Evolutionary conservation across 2,329 filamentous ascomycete species (phyloP), one percentile per base, ranked within the genome.

Genomic region (Beauveria sp.): DNA sequence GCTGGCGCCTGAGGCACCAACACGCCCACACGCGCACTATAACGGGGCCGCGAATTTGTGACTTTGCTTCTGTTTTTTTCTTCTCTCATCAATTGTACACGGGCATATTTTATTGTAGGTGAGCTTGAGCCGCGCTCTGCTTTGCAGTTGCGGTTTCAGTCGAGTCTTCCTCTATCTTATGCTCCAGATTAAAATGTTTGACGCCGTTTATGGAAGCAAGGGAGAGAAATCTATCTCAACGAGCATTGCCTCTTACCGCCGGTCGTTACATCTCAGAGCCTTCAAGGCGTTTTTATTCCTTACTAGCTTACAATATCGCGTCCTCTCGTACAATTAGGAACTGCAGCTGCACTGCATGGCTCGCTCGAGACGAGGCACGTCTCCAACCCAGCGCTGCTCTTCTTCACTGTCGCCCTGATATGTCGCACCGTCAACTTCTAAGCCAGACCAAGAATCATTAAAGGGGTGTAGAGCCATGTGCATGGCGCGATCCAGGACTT

Each of bases 331-430:
- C 34, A n/a, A 44, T 26, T 79, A 96, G 26, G 93, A 97, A 72
- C 91, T 96, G 75, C 94, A 99, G 71, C 91, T 96, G 73, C 94
- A 97, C 78, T 97, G 93, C 84, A 96, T 86, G 40, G 89, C 90
- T 66, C 91, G 84, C 74, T 87, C 85, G 51, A 80, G 80, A 70
- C 83, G 85, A 0, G 93, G 93, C 59, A 96, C 91, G 75, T 97
- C 92, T 2, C 90, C 88, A 67, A 87, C 91, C 79, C 91, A 96
- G 64, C 92, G 80, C 67, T 87, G 80, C 72, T 96, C 93, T 70
- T 96, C 90, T 18, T 85, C 84, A 57, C 76, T 77, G 65, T 94
- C 79, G 61, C 84, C 83, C 62, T 78, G 66, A 78, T 83, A 79
- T 65, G 75, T 74, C 67, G 80, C 69, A 51, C 78, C 75, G 3